phyloP scores from a whole-genome alignment of 768 basidiomycete species.

The Calocera cornea region DNA sequence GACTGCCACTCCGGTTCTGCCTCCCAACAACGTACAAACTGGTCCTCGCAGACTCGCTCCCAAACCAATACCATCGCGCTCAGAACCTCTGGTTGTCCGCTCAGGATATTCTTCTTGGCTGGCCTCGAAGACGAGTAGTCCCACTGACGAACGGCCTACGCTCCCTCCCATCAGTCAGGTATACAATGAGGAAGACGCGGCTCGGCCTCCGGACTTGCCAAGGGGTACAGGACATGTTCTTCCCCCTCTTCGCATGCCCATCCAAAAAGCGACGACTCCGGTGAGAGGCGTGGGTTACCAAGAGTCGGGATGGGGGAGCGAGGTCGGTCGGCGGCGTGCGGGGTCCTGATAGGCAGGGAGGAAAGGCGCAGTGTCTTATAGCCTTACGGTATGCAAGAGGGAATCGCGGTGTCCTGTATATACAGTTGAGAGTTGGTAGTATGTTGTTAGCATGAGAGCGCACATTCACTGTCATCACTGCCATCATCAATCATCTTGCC shows the following conservation, averaged over 20 bases:
- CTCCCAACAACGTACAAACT: not conserved
- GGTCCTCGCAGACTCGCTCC: not conserved
- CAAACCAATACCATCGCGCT: not conserved
- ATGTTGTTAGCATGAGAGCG: no score
- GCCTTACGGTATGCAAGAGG: no score
- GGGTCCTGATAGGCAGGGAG: not conserved
- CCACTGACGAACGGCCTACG: not conserved
- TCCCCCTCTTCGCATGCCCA: not conserved
- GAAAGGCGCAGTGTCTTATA: not conserved
- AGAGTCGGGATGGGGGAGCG: not conserved
- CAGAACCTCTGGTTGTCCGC: not conserved
- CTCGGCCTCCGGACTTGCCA: not conserved
- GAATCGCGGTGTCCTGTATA: no score
- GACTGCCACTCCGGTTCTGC: not conserved
- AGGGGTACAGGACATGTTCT: not conserved
- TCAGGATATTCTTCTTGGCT: no score
- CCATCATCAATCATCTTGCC: no score
- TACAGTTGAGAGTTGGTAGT: no score
- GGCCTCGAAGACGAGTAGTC: no score
- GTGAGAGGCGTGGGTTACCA: not conserved
- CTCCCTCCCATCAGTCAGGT: not conserved
- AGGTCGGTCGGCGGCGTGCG: not conserved
- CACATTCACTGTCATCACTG: no score
- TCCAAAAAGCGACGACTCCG: not conserved
- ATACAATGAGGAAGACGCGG: not conserved